These are phyloP conservation scores for Penicillium sclerotiorum DNA, from an alignment of 2,329 filamentous ascomycete species.

Conservation along the genomic window DNA sequence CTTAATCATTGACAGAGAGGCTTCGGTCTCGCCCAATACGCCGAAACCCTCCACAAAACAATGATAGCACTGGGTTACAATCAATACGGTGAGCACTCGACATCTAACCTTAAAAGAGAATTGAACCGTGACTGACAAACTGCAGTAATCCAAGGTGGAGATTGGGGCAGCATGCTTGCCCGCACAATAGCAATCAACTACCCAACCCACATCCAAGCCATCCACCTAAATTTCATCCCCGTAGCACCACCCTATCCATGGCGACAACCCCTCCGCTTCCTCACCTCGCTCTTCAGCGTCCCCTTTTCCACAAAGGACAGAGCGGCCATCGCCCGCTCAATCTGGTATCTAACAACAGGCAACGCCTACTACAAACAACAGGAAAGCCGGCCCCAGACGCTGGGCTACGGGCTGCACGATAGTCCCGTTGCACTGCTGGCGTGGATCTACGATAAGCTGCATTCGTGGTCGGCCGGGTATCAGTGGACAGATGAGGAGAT, in stretches of 20 bases:
- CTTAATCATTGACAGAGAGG: conserved; percentile 45
- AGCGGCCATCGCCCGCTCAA: conserved; percentile 23
- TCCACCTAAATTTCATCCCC: conserved; percentile 63
- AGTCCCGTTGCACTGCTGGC: conserved; percentile 70
- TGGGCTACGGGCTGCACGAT: conserved; percentile 70
- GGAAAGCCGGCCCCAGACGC: conserved; percentile 70
- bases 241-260: conserved; percentile 53
- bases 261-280: conserved; percentile 59
- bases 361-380: conserved; percentile 62
- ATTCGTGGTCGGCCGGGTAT: conserved; percentile 74
- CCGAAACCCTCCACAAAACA: conserved; percentile 66
- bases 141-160: conserved; percentile 59
- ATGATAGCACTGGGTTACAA: conserved; percentile 70
- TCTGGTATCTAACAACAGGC: conserved; percentile 27
- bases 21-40: conserved; percentile 63
- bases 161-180: conserved; percentile 70
- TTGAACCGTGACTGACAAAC: neutral
- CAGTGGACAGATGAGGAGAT: conserved; percentile 76
- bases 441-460: conserved; percentile 81
- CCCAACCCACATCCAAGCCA: conserved; percentile 59
- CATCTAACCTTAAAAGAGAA: too few relatives aligned
- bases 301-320: conserved; percentile 33
- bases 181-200: conserved; percentile 63
- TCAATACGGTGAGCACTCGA: conserved; percentile 53
- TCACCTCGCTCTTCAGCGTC: conserved; percentile 30